Percentiles rank a stretch among this genome's conserved stretches.
Evolutionary conservation across 1,139 yeast genomes (phyloP).

Genomic region (Debaryomycetaceae sp.): DNA sequence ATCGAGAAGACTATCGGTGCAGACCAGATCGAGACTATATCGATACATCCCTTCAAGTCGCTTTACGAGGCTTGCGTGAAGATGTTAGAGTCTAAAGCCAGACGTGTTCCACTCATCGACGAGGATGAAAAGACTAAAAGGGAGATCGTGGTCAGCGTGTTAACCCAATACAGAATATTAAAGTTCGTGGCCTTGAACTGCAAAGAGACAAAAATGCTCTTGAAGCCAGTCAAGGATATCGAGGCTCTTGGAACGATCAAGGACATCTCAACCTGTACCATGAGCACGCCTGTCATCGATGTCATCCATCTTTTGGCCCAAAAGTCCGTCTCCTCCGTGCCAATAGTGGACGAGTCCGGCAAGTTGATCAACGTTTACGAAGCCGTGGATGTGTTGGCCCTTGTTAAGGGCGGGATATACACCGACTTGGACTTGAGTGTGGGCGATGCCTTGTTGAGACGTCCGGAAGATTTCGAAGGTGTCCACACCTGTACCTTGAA

Average conservation of each 20-base stretch:
- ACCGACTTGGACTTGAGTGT: constrained; percentile 88
- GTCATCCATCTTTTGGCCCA: constrained; percentile 81
- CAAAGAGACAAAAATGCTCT: constrained; percentile 84
- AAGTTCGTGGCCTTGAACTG: constrained; percentile 96
- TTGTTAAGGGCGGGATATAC: constrained; percentile 92
- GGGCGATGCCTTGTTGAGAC: constrained; percentile 92
- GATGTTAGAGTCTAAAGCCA: constrained; percentile 85
- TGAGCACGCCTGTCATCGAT: constrained; percentile 92
- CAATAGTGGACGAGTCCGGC: constrained; percentile 79
- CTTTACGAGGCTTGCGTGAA: constrained; percentile 91
- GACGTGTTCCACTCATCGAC: constrained; percentile 93
- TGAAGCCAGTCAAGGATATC: constrained; percentile 70
- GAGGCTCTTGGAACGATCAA: constrained; percentile 56
- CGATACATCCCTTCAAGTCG: constrained; percentile 88
- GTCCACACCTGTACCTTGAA: constrained; percentile 91
- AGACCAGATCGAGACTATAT: constrained; percentile 80
- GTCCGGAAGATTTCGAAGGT: constrained; percentile 97
- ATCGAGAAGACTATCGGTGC: constrained; percentile 88
- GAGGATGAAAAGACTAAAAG: constrained; percentile 90
- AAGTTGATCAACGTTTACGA: constrained; percentile 88
- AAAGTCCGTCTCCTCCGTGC: constrained; percentile 84
- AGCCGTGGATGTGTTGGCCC: constrained; percentile 89
- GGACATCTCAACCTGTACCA: constrained; percentile 72
- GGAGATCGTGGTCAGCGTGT: constrained; percentile 90
- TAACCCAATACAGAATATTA: constrained; percentile 93